Percentiles rank a stretch among this genome's conserved stretches.
phyloP scores from a whole-genome alignment of 2,329 filamentous ascomycete genomes.

The Emmonsiellopsis sp. region DNA sequence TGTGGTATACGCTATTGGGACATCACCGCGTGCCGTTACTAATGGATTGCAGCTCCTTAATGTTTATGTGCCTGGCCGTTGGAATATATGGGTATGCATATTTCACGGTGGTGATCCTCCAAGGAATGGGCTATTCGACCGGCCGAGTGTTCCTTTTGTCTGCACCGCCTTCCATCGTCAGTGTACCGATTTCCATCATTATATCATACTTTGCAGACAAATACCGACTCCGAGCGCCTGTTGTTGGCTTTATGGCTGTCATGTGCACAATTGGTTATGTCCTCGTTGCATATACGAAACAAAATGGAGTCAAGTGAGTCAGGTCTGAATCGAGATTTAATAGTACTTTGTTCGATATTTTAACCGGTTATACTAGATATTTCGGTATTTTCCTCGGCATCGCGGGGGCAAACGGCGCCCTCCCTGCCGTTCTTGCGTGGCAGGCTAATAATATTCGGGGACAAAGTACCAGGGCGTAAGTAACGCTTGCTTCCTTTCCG shows the following conservation, averaged over 20 bases:
- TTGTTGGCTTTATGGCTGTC: slow-evolving; percentile 18
- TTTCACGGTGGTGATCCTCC: slow-evolving; percentile 8
- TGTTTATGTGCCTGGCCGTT: slow-evolving; percentile 13
- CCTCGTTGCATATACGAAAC: slow-evolving; percentile 17
- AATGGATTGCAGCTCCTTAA: slow-evolving; percentile 11
- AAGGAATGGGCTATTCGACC: slow-evolving; percentile 21
- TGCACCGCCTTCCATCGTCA: slow-evolving; percentile 20
- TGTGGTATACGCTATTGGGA: too few species aligned
- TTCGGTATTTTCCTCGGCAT: slow-evolving; percentile 22
- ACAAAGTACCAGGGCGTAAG: slow-evolving; percentile 19
- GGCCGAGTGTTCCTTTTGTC: slow-evolving; percentile 17
- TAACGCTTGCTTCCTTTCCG: slow-evolving; percentile 4
- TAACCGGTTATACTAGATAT: slow-evolving; percentile 7
- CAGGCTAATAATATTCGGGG: slow-evolving; percentile 24
- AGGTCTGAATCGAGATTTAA: background rate
- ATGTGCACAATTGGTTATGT: slow-evolving; percentile 19
- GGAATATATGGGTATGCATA: slow-evolving; percentile 8
- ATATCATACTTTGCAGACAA: slow-evolving; percentile 21
- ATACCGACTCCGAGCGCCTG: slow-evolving; percentile 17
- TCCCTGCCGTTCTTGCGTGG: slow-evolving; percentile 23
- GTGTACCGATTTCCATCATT: slow-evolving; percentile 14
- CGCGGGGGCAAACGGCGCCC: slow-evolving; percentile 20
- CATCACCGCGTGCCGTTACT: slow-evolving; percentile 1
- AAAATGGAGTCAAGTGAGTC: slow-evolving; percentile 10
- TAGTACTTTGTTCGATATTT: background rate